These are phyloP conservation scores for Chaetoceros muelleri DNA, from an alignment of 108 stramenopile species.

Conservation along the genomic window DNA sequence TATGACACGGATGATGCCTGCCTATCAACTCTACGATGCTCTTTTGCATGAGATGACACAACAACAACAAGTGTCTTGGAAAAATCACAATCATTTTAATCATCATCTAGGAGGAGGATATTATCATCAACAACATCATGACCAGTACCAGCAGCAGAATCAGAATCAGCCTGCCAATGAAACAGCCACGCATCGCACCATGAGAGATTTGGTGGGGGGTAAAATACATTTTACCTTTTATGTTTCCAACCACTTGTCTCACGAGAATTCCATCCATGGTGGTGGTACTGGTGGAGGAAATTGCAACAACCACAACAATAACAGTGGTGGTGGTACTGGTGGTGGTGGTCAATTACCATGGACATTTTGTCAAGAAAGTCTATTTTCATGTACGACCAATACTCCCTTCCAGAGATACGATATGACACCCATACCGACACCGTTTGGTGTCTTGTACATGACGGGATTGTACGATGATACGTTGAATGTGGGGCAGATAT, in stretches of 20 bases:
- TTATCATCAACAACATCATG: background rate
- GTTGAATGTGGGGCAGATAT: background rate
- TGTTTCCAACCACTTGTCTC: background rate
- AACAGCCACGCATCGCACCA: background rate
- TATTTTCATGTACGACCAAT: background rate
- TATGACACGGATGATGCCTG: constrained; percentile 54
- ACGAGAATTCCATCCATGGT: background rate
- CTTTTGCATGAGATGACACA: background rate
- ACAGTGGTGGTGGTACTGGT: too few species aligned
- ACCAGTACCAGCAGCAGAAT: background rate
- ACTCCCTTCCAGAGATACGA: background rate
- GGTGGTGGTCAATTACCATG: too few species aligned
- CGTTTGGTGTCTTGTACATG: background rate
- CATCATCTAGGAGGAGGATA: background rate
- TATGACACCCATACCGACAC: background rate
- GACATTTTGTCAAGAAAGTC: too few species aligned
- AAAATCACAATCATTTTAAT: background rate
- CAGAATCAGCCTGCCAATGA: too few species aligned
- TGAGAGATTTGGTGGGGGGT: background rate
- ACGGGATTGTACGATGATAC: background rate
- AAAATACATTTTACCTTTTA: background rate
- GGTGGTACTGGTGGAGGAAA: too few species aligned
- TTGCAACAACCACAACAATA: too few species aligned
- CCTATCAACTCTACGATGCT: constrained; percentile 28
- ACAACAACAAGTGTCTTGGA: too few species aligned